These are phyloP conservation scores for Aurinia saxatilis DNA, from an alignment of 345 rosid genomes.

Conservation along the genomic window DNA sequence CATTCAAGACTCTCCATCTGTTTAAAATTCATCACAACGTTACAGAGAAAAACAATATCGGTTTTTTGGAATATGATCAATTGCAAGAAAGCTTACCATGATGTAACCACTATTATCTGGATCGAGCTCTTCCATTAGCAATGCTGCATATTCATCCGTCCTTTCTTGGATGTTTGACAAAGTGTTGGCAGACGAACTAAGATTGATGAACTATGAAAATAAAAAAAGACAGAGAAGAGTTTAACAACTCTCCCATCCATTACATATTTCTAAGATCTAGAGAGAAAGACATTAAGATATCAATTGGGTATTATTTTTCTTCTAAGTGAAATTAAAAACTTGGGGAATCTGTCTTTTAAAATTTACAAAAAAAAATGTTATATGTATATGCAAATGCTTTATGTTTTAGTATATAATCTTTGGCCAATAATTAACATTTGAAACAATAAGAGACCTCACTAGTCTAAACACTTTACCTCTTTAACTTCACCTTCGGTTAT, in stretches of 20 bases:
- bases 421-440: neutral
- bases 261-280: too few species aligned
- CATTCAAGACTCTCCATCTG: constrained; percentile 53
- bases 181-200: constrained; percentile 61
- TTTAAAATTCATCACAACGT: neutral
- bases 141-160: constrained; percentile 67
- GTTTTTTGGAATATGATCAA: neutral
- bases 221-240: neutral
- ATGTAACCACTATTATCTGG: constrained; percentile 52
- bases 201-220: constrained; percentile 42
- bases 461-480: constrained; percentile 33
- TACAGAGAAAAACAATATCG: neutral
- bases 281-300: too few species aligned
- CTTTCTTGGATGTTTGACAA: constrained; percentile 48
- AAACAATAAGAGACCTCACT: neutral
- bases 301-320: too few species aligned
- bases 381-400: too few species aligned
- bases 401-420: too few species aligned
- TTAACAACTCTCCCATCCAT: neutral
- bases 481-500: constrained; percentile 52
- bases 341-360: too few species aligned
- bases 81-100: constrained; percentile 38
- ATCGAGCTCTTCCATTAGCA: constrained; percentile 74
- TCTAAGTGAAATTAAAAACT: too few species aligned
- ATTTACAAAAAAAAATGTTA: too few species aligned